Evolutionary conservation across 192 early-diverging fungal species (phyloP), one percentile per base, ranked within the genome.

Genomic region (Umbelopsis sp.): DNA sequence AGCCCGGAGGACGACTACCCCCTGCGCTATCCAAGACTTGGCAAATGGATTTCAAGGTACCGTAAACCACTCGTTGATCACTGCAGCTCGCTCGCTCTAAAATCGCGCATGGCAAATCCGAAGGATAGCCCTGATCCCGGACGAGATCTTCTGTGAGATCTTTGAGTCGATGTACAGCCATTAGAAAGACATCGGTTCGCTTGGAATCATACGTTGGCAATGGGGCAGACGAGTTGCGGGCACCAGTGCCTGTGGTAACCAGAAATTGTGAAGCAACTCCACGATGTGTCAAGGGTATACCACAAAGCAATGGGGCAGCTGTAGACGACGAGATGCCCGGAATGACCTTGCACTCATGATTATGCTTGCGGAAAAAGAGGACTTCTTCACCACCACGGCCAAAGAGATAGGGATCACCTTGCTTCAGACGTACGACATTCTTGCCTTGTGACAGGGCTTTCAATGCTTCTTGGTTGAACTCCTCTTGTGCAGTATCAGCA

Each of bases 331-430:
- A 81, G 9, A 95, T 80, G 27, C 94, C 94, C 2, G 91, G 88
- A 1, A 92, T 75, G 6, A 92, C 83, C 33, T 81, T 77, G 3
- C 75, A 73, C 53, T 85, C 80, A 64, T 86, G 88, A 21, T 94
- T 94, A 68, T 88, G 79, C 11, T 81, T 71, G 30, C 86, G 80
- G 77, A 93, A 92, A 66, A 88, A 91, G n/a, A 91, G 58, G 16
- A 91, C 78, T 71, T 98, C 96, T 77, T 98, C 96, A 23, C 90
- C 95, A 46, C 95, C 96, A 51, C 96, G 90, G 25, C 95, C 96
- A 80, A 95, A 97, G 25, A 98, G 85, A 79, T 92, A 97, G 52
- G 94, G 93, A 74, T 98, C 94, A 68, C 96, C 96, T 73, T 91
- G 91, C 84, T 98, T 97, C 48, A 98, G 78, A 53, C 96, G 75